These are phyloP conservation scores for Diaporthe citrichinensis DNA, from an alignment of 2,329 filamentous ascomycete genomes.

Conservation along the genomic window DNA sequence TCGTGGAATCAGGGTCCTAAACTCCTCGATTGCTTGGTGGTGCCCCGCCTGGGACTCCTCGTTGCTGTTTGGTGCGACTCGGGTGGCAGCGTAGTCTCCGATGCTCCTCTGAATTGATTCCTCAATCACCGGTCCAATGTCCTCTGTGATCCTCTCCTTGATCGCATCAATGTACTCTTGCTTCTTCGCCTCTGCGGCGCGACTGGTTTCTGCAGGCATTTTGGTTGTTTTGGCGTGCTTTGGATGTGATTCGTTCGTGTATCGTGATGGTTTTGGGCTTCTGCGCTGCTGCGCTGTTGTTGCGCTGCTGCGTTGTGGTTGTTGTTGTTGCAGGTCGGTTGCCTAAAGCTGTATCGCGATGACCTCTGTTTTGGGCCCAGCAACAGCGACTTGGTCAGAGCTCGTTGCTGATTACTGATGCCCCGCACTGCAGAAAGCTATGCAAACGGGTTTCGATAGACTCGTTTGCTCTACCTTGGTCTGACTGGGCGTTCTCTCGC, in stretches of 20 bases:
- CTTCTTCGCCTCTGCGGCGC: background rate
- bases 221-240: background rate
- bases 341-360: background rate
- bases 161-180: background rate
- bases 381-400: background rate
- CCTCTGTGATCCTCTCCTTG: background rate
- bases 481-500: background rate
- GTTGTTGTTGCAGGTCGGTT: background rate
- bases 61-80: background rate
- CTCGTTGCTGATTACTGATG: background rate
- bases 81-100: background rate
- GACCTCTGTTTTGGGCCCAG: background rate
- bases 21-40: background rate
- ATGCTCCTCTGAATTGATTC: background rate
- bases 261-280: background rate
- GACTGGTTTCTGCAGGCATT: background rate
- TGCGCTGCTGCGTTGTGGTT: background rate
- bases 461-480: background rate
- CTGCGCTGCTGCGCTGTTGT: background rate
- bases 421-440: background rate
- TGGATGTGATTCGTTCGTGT: background rate
- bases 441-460: background rate
- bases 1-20: background rate
- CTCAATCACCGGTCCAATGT: background rate
- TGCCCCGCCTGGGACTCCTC: background rate